phyloP scores from a whole-genome alignment of 208 protist genomes.

The Crithidia acanthocephali region DNA sequence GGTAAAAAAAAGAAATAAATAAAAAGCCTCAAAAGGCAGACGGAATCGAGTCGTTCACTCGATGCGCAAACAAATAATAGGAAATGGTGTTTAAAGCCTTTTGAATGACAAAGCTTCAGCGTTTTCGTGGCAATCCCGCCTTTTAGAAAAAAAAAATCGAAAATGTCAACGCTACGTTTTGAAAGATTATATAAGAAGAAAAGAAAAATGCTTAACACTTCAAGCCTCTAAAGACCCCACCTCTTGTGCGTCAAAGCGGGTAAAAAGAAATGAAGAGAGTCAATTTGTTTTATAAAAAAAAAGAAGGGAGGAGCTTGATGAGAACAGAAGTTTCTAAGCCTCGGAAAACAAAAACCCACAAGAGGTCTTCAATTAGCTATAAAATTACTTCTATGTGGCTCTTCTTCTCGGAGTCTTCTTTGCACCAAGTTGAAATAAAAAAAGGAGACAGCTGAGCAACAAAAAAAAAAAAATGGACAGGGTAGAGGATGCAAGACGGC shows the following conservation, averaged over 20 bases:
- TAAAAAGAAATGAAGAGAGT: too few relatives aligned
- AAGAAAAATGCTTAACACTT: not conserved
- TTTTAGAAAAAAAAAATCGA: not conserved
- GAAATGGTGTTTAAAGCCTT: not conserved
- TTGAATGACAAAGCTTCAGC: constrained; percentile 3
- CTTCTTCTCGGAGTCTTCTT: not conserved
- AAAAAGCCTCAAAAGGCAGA: not conserved
- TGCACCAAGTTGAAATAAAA: not conserved
- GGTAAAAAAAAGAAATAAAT: not conserved
- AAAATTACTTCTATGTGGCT: not conserved
- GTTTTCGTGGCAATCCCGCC: not conserved
- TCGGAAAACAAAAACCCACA: not conserved
- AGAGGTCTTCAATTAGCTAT: not conserved
- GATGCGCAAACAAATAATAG: not conserved
- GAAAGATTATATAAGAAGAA: not conserved
- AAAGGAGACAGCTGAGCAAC: not conserved
- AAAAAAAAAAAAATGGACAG: not conserved
- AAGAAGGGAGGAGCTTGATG: too few relatives aligned
- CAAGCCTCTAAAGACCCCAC: not conserved
- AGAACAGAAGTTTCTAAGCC: too few relatives aligned
- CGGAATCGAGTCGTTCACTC: not conserved
- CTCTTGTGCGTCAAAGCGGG: too few relatives aligned
- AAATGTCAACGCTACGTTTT: constrained; percentile 1
- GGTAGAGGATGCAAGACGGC: not conserved
- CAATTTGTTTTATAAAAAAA: too few relatives aligned